Percentiles rank a stretch among this genome's conserved stretches.
Conservation (phyloP, 2,329 filamentous ascomycete species). For the Claviceps arundinis region DNA sequence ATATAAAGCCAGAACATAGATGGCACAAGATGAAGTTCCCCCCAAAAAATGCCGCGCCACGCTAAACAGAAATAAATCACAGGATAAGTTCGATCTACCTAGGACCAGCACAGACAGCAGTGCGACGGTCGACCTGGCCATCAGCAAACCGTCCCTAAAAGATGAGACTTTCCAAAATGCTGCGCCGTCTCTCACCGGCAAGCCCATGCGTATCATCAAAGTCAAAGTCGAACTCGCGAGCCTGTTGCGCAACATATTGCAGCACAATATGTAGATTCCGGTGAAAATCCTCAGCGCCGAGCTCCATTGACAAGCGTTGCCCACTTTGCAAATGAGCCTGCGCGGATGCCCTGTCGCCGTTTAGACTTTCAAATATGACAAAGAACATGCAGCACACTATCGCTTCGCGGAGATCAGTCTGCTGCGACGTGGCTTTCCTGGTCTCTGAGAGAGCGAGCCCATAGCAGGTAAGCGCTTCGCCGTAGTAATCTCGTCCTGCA, state of each 20-base stretch:
- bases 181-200: neutral
- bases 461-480: conserved; percentile 20
- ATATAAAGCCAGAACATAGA: too few species aligned
- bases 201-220: neutral
- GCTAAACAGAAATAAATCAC: neutral
- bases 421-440: conserved; percentile 9
- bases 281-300: conserved; percentile 9
- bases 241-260: conserved; percentile 11
- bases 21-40: too few species aligned
- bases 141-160: neutral
- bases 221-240: neutral
- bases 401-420: conserved; percentile 14
- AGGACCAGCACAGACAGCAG: too few species aligned
- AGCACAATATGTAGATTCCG: conserved; percentile 10
- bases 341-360: conserved; percentile 22
- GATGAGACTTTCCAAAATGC: conserved; percentile 3
- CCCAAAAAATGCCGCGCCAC: neutral
- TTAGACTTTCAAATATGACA: conserved; percentile 23
- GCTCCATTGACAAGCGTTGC: conserved; percentile 22
- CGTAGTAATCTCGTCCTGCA: conserved; percentile 14
- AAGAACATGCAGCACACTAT: conserved; percentile 25
- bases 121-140: neutral
- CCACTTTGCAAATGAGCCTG: conserved; percentile 24
- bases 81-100: neutral
- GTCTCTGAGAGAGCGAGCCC: conserved; percentile 19